Evolutionary conservation across 2,329 filamentous ascomycete genomes (phyloP), one percentile per base, ranked within the genome.

Genomic region (Lachnellula arida): DNA sequence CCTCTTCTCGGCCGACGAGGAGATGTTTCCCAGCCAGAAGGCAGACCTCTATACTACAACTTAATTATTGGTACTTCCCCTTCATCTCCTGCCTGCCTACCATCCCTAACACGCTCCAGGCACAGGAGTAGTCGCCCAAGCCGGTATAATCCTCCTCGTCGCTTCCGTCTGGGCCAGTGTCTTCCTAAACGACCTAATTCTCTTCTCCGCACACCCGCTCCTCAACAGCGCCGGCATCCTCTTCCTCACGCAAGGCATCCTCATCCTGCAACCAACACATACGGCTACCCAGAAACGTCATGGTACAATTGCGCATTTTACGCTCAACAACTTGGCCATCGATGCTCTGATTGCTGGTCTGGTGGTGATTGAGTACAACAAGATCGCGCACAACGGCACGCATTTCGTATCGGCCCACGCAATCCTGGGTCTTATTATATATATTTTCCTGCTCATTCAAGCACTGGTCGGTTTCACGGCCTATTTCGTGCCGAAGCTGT

Each of bases 131-230:
- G 73, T 97, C 58, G 89, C 91, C 42, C 91, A 97, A 73, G 80
- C 82, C 44, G 93, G 91, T 54, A 82, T 86, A 54, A 76, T 90
- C 73, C 81, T 96, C 61, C 81, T 97, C 60, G 76, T 85, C 49
- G 82, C 83, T 37, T 82, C 93, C 55, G 79, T 96, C 62, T 96
- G 91, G 90, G 82, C 83, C 46, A 81, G 81, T 54, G 81, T 97
- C 61, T 83, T 96, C 68, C 81, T 84, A 43, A 78, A 80, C 46
- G 61, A 76, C 32, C 69, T 95, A 59, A 88, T 89, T 40, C 84
- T 96, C 65, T 96, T 97, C 80, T 91, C 90, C 17, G 84, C 87
- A 8, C 93, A 97, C 72, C 93, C 93, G 7, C 85, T 97, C 69
- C 76, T 86, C 56, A 78, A 81, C 73, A 78, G 76, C 11, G 62